A percentile compares a stretch with the other conserved stretches of the same genome.
These are phyloP conservation scores for Candida tetrigidarum DNA, from an alignment of 1,139 yeast genomes.

Conservation along the genomic window DNA sequence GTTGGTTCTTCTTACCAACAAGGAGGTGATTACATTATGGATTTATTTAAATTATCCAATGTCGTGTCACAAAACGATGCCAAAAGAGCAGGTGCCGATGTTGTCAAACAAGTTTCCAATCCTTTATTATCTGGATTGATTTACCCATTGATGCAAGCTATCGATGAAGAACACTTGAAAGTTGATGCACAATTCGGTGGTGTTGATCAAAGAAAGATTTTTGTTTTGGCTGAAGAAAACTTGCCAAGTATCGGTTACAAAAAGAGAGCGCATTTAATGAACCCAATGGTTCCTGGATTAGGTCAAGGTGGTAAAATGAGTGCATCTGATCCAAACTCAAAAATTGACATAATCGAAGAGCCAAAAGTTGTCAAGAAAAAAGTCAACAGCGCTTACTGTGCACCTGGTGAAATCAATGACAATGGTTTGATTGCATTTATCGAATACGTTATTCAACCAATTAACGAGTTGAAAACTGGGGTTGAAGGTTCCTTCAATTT, in stretches of 20 bases:
- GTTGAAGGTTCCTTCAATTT: slow-evolving; percentile 62
- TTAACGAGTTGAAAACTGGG: slow-evolving; percentile 69
- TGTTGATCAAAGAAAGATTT: slow-evolving; percentile 97
- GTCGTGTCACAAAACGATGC: slow-evolving; percentile 93
- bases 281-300: slow-evolving; percentile 98
- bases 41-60: slow-evolving; percentile 82
- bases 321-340: slow-evolving; percentile 98
- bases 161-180: slow-evolving; percentile 89
- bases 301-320: slow-evolving; percentile 99
- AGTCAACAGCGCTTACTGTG: slow-evolving; percentile 90
- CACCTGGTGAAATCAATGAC: slow-evolving; percentile 91
- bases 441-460: slow-evolving; percentile 84
- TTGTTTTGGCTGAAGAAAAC: slow-evolving; percentile 95
- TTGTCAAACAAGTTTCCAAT: slow-evolving; percentile 94
- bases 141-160: slow-evolving; percentile 98
- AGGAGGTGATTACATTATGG: slow-evolving; percentile 79
- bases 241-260: slow-evolving; percentile 87
- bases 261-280: slow-evolving; percentile 98
- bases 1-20: slow-evolving; percentile 90
- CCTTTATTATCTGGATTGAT: slow-evolving; percentile 93
- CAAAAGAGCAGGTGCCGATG: slow-evolving; percentile 99
- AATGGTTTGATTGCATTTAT: slow-evolving; percentile 90
- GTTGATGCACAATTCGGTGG: slow-evolving; percentile 99
- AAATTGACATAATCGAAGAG: slow-evolving; percentile 89
- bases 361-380: slow-evolving; percentile 90